A percentile compares a stretch with the other conserved stretches of the same genome.
Evolutionary conservation across 768 basidiomycete genomes (phyloP).

Genomic region (Tricholoma sp.): DNA sequence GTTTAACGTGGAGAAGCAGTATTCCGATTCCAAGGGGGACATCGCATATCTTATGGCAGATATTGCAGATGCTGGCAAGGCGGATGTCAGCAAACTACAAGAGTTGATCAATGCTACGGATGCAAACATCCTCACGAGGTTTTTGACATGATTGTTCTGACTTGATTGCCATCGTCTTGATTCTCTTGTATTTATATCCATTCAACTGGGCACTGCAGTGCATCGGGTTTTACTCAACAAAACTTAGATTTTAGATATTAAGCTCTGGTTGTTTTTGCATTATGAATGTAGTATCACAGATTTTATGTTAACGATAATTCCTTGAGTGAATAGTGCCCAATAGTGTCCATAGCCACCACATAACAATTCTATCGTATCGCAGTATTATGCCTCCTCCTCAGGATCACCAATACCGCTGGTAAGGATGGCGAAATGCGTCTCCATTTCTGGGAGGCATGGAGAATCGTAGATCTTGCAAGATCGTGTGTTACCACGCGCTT

Average conservation of each 20-base stretch:
- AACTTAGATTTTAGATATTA: constrained; percentile 19
- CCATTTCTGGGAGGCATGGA: constrained; percentile 94
- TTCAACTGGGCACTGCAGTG: constrained; percentile 42
- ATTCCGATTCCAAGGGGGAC: constrained; percentile 94
- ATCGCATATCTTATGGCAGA: constrained; percentile 96
- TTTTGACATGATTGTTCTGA: constrained; percentile 52
- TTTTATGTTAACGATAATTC: not conserved
- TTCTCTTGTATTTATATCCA: constrained; percentile 27
- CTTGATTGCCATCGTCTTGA: constrained; percentile 14
- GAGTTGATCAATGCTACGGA: constrained; percentile 72
- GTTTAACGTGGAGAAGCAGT: constrained; percentile 99
- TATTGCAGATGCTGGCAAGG: constrained; percentile 83
- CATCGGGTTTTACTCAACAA: constrained; percentile 4
- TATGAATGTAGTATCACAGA: constrained; percentile 15
- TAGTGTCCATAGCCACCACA: not conserved
- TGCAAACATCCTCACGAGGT: constrained; percentile 86
- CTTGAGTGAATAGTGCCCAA: not conserved
- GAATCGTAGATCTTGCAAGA: constrained; percentile 98
- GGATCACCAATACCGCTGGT: constrained; percentile 91
- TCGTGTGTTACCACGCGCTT: constrained; percentile 86
- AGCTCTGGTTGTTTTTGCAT: constrained; percentile 19
- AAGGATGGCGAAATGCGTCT: constrained; percentile 92
- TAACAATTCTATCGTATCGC: not conserved
- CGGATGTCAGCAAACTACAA: constrained; percentile 73
- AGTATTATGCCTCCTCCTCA: constrained; percentile 67